Base-by-base conservation (phyloP, 345 rosid genomes). In the Excoecaria agallocha region DNA sequence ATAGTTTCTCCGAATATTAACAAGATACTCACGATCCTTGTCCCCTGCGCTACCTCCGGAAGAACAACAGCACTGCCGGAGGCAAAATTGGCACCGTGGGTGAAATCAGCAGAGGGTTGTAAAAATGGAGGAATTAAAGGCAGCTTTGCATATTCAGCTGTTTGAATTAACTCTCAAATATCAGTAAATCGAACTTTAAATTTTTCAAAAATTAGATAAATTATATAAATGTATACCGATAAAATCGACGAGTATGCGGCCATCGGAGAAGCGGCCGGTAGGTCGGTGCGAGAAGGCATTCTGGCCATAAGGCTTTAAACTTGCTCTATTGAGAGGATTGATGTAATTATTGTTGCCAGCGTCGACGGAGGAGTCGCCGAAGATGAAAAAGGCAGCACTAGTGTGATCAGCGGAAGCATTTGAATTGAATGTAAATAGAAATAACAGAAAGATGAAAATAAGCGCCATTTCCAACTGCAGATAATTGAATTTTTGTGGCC, bases 51-150 rank as follows among this genome's bases (percentile, higher is more conserved):
- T 68, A 85, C 81, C 49, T 81, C 84, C 24, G 84, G 74, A 9
- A 87, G 86, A 57, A 87, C 77, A 12, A 87, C 91, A 15, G 75
- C 91, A 6, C 89, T 86, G 12, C 86, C 89, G 0, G 91, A 87
- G 25, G 89, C 87, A 64, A 87, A 85, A 78, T 84, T 85, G 5
- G 64, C 86, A 45, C 87, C 89, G 35, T 50, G 45, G 16, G 66
- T 48, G 38, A 25, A 79, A 55, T 85, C 87, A 37, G 77, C 81
- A 38, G 85, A 78, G 0, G 85, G 85, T 68, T 84, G 83, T 13
- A 78, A 15, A 71, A 73, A 85, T 6, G 89, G 80, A 15, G 91
- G 89, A n/a, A 87, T 81, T 35, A 83, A n/a, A 3, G 91, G 86
- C 80, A 85, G 52, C 20, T 81, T 81, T 48, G 91, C 87, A 68